Percentiles rank a stretch among this genome's conserved stretches.
These are phyloP conservation scores for Trichophyton verrucosum DNA, from an alignment of 2,329 filamentous ascomycete species.

Conservation along the genomic window DNA sequence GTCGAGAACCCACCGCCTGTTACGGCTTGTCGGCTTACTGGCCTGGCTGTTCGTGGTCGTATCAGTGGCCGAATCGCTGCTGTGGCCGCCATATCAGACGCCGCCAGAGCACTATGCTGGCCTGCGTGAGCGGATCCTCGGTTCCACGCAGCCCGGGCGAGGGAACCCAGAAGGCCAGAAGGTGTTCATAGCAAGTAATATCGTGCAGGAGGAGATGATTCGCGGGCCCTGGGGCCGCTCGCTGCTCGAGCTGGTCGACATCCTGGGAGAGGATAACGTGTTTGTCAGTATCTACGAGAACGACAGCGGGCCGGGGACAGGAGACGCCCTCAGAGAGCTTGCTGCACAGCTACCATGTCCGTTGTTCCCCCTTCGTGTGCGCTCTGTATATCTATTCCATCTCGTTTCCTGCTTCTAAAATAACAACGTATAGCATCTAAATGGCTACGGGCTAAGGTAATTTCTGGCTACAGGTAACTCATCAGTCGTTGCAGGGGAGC, in stretches of 20 bases:
- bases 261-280: constrained; percentile 11
- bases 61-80: constrained; percentile 5
- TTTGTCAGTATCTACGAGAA: constrained; percentile 13
- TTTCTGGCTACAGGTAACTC: constrained; percentile 8
- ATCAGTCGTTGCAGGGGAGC: constrained; percentile 9
- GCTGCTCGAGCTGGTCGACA: constrained; percentile 7
- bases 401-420: too few species aligned
- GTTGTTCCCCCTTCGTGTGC: not conserved
- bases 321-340: constrained; percentile 6
- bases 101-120: constrained; percentile 6
- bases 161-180: constrained; percentile 8
- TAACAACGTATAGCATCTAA: too few species aligned
- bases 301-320: constrained; percentile 8
- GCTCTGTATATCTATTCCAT: not conserved
- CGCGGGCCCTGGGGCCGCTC: constrained; percentile 7
- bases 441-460: not conserved
- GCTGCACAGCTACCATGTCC: constrained; percentile 8
- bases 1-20: not conserved
- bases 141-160: constrained; percentile 4
- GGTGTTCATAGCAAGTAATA: constrained; percentile 11
- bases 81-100: constrained; percentile 8
- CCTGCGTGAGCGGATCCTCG: not conserved
- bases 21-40: not conserved
- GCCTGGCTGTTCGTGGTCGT: constrained; percentile 4
- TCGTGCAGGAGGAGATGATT: constrained; percentile 8